These are phyloP conservation scores for Pyrenochaeta sp. DNA, from an alignment of 2,329 filamentous ascomycete species.

Conservation along the genomic window DNA sequence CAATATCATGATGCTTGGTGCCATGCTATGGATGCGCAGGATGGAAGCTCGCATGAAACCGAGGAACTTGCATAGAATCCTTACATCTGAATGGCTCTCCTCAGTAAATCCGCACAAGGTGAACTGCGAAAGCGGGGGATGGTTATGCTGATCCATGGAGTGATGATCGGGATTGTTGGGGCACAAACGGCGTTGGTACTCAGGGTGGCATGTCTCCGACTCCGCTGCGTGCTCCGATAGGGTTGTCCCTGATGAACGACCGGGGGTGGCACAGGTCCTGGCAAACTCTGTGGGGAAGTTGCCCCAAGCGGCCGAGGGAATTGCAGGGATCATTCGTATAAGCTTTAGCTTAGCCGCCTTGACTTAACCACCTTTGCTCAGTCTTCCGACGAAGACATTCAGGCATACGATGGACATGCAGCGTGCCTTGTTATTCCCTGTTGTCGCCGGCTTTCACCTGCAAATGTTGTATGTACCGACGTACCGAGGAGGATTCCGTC, in stretches of 20 bases:
- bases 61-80: neutral
- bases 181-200: neutral
- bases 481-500: conserved; percentile 13
- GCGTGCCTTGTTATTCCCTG: conserved; percentile 12
- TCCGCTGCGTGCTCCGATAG: conserved; percentile 12
- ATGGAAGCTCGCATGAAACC: neutral
- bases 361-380: conserved; percentile 21
- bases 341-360: conserved; percentile 33
- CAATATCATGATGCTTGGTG: neutral
- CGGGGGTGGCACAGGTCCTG: conserved; percentile 15
- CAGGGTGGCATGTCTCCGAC: neutral
- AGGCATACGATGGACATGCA: conserved; percentile 15
- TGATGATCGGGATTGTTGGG: neutral
- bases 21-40: neutral
- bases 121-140: neutral
- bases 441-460: conserved; percentile 4
- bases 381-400: conserved; percentile 15
- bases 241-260: conserved; percentile 18
- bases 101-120: neutral
- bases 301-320: conserved; percentile 22
- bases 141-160: neutral
- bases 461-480: conserved; percentile 10
- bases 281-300: conserved; percentile 16
- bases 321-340: conserved; percentile 24
- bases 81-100: no score